These are phyloP conservation scores for Populus hybrid DNA, from an alignment of 441 rosid species.

Conservation along the genomic window DNA sequence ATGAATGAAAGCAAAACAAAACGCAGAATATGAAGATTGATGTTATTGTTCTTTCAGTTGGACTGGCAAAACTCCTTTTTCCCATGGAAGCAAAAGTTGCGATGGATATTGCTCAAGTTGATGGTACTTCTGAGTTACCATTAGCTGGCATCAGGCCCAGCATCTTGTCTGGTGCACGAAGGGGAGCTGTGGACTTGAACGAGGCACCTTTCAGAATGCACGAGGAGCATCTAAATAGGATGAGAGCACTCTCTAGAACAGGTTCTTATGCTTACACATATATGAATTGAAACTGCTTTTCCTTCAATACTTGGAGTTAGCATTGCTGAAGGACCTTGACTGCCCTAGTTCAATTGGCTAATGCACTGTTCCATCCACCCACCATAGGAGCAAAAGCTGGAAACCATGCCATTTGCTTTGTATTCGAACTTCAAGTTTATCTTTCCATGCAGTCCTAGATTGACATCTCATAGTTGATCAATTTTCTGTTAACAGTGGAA, in stretches of 20 bases:
- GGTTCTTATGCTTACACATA: constrained; percentile 37
- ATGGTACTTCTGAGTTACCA: constrained; percentile 64
- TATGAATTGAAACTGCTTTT: background rate
- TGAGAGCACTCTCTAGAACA: constrained; percentile 60
- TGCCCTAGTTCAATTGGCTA: background rate
- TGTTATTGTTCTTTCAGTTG: constrained; percentile 44
- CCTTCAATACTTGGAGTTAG: background rate
- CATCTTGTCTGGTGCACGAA: constrained; percentile 26
- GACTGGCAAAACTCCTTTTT: constrained; percentile 68
- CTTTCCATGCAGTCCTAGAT: background rate
- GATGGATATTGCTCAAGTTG: constrained; percentile 63
- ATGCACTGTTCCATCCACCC: background rate
- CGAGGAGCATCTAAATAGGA: constrained; percentile 64
- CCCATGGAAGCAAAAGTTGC: constrained; percentile 78
- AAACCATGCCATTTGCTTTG: background rate
- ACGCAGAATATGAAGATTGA: background rate
- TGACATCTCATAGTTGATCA: background rate
- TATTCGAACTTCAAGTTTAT: background rate
- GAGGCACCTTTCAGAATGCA: constrained; percentile 56
- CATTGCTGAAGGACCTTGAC: background rate
- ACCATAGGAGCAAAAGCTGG: background rate
- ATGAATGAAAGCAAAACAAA: background rate
- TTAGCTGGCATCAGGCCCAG: constrained; percentile 35
- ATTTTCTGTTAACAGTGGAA: constrained; percentile 46
- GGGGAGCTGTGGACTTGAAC: constrained; percentile 58